Conservation (phyloP, 2,329 filamentous ascomycete genomes). For the Teratosphaeriaceae sp. region DNA sequence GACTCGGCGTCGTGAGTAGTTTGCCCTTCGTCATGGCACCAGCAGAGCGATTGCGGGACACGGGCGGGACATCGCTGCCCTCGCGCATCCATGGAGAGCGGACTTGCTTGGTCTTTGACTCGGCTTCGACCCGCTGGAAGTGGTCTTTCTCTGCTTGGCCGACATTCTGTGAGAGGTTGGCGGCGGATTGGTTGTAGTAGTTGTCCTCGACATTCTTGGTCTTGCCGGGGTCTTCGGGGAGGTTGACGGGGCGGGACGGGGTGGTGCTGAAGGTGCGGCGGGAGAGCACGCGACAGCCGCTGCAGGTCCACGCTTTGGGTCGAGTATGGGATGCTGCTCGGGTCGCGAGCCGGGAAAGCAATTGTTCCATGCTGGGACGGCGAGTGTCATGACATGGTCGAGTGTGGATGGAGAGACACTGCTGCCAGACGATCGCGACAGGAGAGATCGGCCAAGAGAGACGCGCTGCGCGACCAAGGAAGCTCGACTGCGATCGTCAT, state of each 20-base stretch:
- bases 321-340: slow-evolving; percentile 18
- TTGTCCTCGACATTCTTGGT: slow-evolving; percentile 13
- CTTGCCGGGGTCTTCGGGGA: slow-evolving; percentile 5
- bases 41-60: slow-evolving; percentile 44
- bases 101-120: slow-evolving; percentile 50
- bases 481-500: too few relatives aligned
- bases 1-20: slow-evolving; percentile 71
- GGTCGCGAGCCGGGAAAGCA: slow-evolving; percentile 21
- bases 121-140: slow-evolving; percentile 36
- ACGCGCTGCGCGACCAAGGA: too few relatives aligned
- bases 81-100: slow-evolving; percentile 61
- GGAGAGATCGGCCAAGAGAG: too few relatives aligned
- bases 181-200: slow-evolving; percentile 29
- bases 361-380: slow-evolving; percentile 18
- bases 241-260: neutral
- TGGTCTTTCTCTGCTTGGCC: slow-evolving; percentile 41
- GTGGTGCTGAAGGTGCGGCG: slow-evolving; percentile 5
- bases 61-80: slow-evolving; percentile 53
- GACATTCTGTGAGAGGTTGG: slow-evolving; percentile 38
- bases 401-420: neutral
- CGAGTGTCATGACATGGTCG: neutral
- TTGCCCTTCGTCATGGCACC: slow-evolving; percentile 65
- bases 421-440: too few relatives aligned
- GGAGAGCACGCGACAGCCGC: slow-evolving; percentile 12
- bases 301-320: slow-evolving; percentile 6